A percentile compares a stretch with the other conserved stretches of the same genome.
These are phyloP conservation scores for Cryptococcus sp. DNA, from an alignment of 1,284 basidiomycete genomes.

Conservation along the genomic window DNA sequence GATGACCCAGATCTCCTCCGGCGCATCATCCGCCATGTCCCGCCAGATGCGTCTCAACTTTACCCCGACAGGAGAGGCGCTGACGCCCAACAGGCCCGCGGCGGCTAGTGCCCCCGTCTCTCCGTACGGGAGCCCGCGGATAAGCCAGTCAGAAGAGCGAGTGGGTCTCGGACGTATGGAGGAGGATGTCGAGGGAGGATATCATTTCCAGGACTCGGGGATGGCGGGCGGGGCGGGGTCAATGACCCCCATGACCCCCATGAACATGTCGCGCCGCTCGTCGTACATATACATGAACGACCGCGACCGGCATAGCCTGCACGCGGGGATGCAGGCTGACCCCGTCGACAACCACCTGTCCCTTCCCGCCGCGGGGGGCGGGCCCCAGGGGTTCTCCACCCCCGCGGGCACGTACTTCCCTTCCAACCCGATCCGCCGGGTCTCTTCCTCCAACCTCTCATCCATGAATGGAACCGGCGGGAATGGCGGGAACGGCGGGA, in stretches of 20 bases:
- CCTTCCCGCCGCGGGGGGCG: too few relatives aligned
- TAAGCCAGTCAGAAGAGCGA: conserved; percentile 11
- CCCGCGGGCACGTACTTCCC: conserved; percentile 14
- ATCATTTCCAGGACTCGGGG: neutral
- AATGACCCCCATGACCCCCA: conserved; percentile 21
- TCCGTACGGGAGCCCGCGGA: conserved; percentile 23
- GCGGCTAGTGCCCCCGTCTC: conserved; percentile 30
- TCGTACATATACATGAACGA: conserved; percentile 34
- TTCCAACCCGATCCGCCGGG: conserved; percentile 11
- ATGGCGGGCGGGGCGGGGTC: neutral
- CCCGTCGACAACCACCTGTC: too few relatives aligned
- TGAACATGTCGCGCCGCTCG: conserved; percentile 35
- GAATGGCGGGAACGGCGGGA: too few relatives aligned
- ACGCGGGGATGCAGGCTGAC: too few relatives aligned
- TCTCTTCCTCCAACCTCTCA: conserved; percentile 18
- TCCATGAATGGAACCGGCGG: neutral
- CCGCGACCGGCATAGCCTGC: neutral
- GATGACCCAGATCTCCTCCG: conserved; percentile 3
- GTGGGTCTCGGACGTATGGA: conserved; percentile 10
- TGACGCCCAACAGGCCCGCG: conserved; percentile 1
- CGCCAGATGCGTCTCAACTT: conserved; percentile 4
- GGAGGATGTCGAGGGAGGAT: conserved; percentile 23
- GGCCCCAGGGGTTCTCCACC: conserved; percentile 16
- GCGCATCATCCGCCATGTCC: conserved; percentile 2
- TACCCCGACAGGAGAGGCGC: conserved; percentile 2